Evolutionary conservation across 2,329 filamentous ascomycete species (phyloP).

Genomic region (Colletotrichum paranaense): DNA sequence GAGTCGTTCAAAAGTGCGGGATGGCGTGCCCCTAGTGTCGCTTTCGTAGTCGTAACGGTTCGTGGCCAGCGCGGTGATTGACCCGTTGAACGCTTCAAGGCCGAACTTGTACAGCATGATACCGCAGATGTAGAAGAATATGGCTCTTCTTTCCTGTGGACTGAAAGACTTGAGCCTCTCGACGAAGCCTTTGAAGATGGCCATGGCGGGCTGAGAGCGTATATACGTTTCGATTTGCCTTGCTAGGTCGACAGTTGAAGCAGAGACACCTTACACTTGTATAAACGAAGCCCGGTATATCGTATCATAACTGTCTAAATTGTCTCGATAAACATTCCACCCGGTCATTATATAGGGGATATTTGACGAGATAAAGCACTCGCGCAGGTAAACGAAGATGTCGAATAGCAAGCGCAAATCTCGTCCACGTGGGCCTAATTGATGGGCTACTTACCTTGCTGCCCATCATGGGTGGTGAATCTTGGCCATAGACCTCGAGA

Average conservation of each 20-base stretch:
- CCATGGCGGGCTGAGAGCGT: not conserved
- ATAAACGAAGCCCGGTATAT: not conserved
- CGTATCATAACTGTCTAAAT: not conserved
- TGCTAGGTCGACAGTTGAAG: too few species aligned
- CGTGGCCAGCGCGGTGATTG: conserved; percentile 59
- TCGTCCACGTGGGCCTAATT: not conserved
- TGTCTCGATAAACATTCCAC: not conserved
- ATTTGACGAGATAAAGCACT: not conserved
- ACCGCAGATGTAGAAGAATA: conserved; percentile 57
- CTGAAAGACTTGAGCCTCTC: conserved; percentile 38
- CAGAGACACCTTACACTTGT: too few species aligned
- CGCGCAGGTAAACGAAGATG: too few species aligned
- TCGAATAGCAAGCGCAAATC: not conserved
- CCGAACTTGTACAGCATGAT: conserved; percentile 66
- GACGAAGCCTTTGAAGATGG: not conserved
- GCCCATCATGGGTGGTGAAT: not conserved
- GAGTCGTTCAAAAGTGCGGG: conserved; percentile 55
- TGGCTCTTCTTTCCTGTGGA: conserved; percentile 54
- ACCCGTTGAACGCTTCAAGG: conserved; percentile 62
- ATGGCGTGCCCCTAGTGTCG: not conserved
- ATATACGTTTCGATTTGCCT: not conserved
- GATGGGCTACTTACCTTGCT: not conserved
- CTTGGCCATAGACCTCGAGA: not conserved
- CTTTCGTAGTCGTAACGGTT: conserved; percentile 56
- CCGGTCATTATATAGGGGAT: not conserved